phyloP scores from a whole-genome alignment of 1,139 yeast species.

The Wickerhamiella infanticola region DNA sequence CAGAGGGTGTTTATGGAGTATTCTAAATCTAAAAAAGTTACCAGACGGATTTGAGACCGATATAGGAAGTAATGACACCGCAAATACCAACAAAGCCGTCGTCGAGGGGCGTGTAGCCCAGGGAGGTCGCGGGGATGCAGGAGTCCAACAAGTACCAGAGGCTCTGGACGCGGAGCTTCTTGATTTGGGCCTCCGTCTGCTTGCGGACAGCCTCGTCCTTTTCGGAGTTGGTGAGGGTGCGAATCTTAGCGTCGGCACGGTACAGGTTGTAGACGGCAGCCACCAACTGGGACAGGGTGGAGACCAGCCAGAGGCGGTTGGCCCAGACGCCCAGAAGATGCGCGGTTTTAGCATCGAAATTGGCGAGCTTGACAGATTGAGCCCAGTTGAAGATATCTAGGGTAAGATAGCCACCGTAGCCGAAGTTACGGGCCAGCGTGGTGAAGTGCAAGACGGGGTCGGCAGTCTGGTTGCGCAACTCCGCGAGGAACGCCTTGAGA shows the following conservation, averaged over 20 bases:
- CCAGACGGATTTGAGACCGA: slow-evolving; percentile 73
- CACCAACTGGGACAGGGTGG: slow-evolving; percentile 46
- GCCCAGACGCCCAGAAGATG: slow-evolving; percentile 19
- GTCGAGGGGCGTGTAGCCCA: slow-evolving; percentile 41
- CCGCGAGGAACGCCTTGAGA: slow-evolving; percentile 50
- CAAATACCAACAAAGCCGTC: slow-evolving; percentile 79
- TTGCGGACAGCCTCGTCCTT: slow-evolving; percentile 28
- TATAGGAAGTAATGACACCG: slow-evolving; percentile 65
- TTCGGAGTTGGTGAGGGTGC: slow-evolving; percentile 25
- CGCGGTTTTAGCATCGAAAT: slow-evolving; percentile 21
- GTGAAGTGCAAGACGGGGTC: slow-evolving; percentile 48
- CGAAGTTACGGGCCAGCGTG: slow-evolving; percentile 51
- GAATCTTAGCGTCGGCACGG: slow-evolving; percentile 25
- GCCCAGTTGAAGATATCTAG: slow-evolving; percentile 63
- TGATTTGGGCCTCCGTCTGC: slow-evolving; percentile 25
- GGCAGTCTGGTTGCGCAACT: slow-evolving; percentile 55
- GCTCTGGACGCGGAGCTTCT: slow-evolving; percentile 43
- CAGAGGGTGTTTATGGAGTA: not conserved
- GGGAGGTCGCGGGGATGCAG: slow-evolving; percentile 58
- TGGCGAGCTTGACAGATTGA: slow-evolving; percentile 27
- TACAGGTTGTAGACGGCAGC: slow-evolving; percentile 38
- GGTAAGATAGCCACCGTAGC: slow-evolving; percentile 58
- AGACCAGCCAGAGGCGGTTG: slow-evolving; percentile 64
- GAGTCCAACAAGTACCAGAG: slow-evolving; percentile 69
- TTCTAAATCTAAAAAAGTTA: not conserved